These are phyloP conservation scores for Saussurea involucrata DNA, from an alignment of 129 eudicot species.

Conservation along the genomic window DNA sequence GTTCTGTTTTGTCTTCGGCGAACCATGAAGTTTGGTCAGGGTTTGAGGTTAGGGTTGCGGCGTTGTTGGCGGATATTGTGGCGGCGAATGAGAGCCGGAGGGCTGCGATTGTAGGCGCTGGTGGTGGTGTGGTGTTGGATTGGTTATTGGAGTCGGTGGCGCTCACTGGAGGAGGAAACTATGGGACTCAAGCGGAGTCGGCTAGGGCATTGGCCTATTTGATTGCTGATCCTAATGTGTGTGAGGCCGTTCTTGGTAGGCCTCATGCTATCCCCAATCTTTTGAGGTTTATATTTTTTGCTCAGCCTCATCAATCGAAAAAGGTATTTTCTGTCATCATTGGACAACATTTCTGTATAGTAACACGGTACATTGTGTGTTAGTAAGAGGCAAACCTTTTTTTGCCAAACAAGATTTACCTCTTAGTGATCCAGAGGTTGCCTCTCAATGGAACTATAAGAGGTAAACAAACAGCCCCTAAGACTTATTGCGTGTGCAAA, in stretches of 20 bases:
- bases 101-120: slow-evolving; percentile 81
- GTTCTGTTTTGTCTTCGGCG: slow-evolving; percentile 78
- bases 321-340: slow-evolving; percentile 17
- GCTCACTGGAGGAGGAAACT: slow-evolving; percentile 34
- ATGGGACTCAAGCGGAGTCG: slow-evolving; percentile 71
- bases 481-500: not conserved
- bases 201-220: slow-evolving; percentile 94
- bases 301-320: slow-evolving; percentile 59
- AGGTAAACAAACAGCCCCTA: too few species aligned
- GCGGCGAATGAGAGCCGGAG: slow-evolving; percentile 83
- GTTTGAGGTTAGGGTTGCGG: slow-evolving; percentile 86
- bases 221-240: slow-evolving; percentile 77
- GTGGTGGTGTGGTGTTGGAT: slow-evolving; percentile 88
- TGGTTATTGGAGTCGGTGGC: slow-evolving; percentile 85
- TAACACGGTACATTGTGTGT: not conserved
- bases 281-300: slow-evolving; percentile 75
- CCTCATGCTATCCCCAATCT: slow-evolving; percentile 76
- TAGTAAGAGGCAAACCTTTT: too few species aligned
- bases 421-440: too few species aligned
- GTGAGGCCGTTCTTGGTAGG: slow-evolving; percentile 62
- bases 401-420: too few species aligned
- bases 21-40: slow-evolving; percentile 91
- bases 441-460: too few species aligned
- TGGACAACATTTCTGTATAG: not conserved
- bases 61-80: slow-evolving; percentile 82